Percentiles rank a stretch among this genome's conserved stretches.
Evolutionary conservation across 345 rosid species (phyloP).

Genomic region (Noccaea caerulescens): DNA sequence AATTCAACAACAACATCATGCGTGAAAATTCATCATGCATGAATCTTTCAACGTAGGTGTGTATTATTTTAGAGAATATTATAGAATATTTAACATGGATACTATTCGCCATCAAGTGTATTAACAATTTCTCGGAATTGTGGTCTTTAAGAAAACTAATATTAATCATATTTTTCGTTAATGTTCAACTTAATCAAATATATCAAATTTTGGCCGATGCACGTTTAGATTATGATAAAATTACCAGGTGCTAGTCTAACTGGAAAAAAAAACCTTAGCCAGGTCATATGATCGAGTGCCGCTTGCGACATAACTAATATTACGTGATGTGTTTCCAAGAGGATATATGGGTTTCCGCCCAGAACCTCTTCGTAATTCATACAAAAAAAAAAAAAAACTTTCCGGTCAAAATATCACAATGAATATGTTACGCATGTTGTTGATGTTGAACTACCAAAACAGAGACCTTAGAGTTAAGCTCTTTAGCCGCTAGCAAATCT

Average conservation of each 20-base stretch:
- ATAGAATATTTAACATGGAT: constrained; percentile 5
- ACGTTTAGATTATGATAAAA: too few species aligned
- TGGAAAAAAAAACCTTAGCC: too few species aligned
- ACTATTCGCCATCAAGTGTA: not conserved
- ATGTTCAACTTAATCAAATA: too few species aligned
- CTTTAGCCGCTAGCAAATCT: constrained; percentile 37
- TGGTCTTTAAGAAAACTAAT: too few species aligned
- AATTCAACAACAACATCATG: constrained; percentile 33
- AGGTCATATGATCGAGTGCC: too few species aligned
- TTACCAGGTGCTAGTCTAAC: too few species aligned
- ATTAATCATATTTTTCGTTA: too few species aligned
- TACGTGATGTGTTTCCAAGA: too few species aligned
- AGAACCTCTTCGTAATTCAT: too few species aligned
- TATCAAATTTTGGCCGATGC: too few species aligned
- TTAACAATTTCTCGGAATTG: not conserved
- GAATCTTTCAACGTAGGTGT: not conserved
- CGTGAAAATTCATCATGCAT: not conserved
- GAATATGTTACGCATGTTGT: not conserved
- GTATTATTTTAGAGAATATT: not conserved
- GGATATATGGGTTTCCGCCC: too few species aligned
- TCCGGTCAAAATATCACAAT: not conserved
- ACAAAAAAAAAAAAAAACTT: not conserved
- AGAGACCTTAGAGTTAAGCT: constrained; percentile 26
- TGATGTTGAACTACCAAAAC: constrained; percentile 41
- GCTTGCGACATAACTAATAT: too few species aligned